Percentiles rank a stretch among this genome's conserved stretches.
These are phyloP conservation scores for Schoenoplectus triqueter DNA, from an alignment of 202 grass and related monocot genomes.

Conservation along the genomic window DNA sequence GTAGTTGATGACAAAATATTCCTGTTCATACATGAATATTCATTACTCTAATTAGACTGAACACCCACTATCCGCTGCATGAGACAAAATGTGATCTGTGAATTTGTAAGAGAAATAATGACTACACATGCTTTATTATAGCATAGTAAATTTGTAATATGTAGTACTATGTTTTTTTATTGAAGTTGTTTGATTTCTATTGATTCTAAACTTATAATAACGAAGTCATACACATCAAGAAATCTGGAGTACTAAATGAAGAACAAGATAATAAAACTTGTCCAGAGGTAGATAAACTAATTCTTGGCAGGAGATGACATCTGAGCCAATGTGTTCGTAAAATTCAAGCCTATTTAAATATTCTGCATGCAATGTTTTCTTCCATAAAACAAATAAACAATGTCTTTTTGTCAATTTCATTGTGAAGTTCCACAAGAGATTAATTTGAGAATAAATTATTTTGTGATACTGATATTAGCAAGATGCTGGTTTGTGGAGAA, in stretches of 20 bases:
- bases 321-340: neutral
- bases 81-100: conserved; percentile 30
- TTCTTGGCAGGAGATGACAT: neutral
- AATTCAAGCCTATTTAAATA: neutral
- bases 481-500: neutral
- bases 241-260: neutral
- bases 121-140: too few relatives aligned
- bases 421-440: neutral
- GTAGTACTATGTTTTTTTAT: neutral
- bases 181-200: neutral
- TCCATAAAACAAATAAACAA: neutral
- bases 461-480: neutral
- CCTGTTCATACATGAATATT: neutral
- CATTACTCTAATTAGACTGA: conserved; percentile 28
- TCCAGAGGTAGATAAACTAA: neutral
- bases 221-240: neutral
- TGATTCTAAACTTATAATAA: too few relatives aligned
- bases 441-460: neutral
- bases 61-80: conserved; percentile 15
- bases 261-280: neutral
- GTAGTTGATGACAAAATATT: conserved; percentile 24
- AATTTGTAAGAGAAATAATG: neutral
- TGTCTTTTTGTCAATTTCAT: neutral
- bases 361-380: neutral
- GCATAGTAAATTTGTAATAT: too few relatives aligned